Base-by-base conservation (phyloP, 768 basidiomycete species). In the Baorangia bicolor region DNA sequence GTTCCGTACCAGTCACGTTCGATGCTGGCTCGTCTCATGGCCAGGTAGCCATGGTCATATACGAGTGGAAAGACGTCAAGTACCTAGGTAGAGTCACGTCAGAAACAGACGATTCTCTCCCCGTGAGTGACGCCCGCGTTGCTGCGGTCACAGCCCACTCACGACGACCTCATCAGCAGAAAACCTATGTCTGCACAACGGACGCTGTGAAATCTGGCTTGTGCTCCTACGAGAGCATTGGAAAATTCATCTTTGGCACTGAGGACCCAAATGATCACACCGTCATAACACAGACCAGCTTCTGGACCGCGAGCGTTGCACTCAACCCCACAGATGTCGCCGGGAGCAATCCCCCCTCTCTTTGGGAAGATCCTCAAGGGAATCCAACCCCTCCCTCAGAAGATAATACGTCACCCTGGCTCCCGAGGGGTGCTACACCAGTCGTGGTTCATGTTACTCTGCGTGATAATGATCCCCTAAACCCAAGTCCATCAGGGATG, bases 161-260 rank as follows among this genome's bases (percentile, higher is more conserved):
- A 61, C 41, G 21, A 34, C 23, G 21, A 34, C 55, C 28, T 61
- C 55, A 48, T 64, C 62, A 79, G 75, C 83, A 98, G 94, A 92
- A 88, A 75, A 91, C 90, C 23, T 99, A 93, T 64, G 82, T 99
- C 28, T 99, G 97, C 74, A 98, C 96, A 2, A 83, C 91, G 2
- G 85, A 79, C 55, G 88, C 92, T 21, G 79, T 94, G 38, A 76
- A 79, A 14, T 78, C 81, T 2, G 87, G 88, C 2, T 81, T 89
- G 48, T 99, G 97, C 64, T 74, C 75, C 18, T 67, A 71, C 33
- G 77, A 80, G 20, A 75, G 92, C 59, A 81, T 97, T 20, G 97
- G 97, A n/a, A 81, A 77, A 56, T 99, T 99, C 76, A 97, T 99
- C 62, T 77, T 95, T 52, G 79, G 86, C 64, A 10, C 57, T 20